These are phyloP conservation scores for Aureobasidium sp. DNA, from an alignment of 2,329 filamentous ascomycete genomes.

Conservation along the genomic window DNA sequence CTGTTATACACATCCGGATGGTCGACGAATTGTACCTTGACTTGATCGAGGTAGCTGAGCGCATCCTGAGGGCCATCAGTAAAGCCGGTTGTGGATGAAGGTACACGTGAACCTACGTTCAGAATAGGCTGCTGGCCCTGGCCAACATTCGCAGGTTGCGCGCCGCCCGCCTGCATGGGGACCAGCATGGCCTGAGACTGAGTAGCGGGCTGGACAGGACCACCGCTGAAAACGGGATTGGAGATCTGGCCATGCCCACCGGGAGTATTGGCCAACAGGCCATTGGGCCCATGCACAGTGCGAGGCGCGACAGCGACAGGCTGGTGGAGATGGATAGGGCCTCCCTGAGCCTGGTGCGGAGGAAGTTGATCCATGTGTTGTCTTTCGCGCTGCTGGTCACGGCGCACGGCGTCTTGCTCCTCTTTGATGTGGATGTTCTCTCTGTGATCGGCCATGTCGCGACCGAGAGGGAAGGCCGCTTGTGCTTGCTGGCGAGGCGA, in stretches of 20 bases:
- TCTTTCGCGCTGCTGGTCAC: slow-evolving; percentile 46
- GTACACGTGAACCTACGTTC: slow-evolving; percentile 46
- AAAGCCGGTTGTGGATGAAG: neutral
- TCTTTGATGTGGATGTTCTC: slow-evolving; percentile 49
- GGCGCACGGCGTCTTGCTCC: slow-evolving; percentile 49
- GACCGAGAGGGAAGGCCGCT: slow-evolving; percentile 33
- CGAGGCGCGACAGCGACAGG: slow-evolving; percentile 72
- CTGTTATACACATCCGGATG: slow-evolving; percentile 96
- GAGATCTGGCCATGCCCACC: slow-evolving; percentile 39
- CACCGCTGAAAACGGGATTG: slow-evolving; percentile 63
- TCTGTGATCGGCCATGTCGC: slow-evolving; percentile 42
- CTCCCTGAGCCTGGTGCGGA: slow-evolving; percentile 79
- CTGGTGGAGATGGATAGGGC: slow-evolving; percentile 86
- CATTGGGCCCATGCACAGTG: slow-evolving; percentile 89
- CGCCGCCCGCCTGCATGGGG: slow-evolving; percentile 35
- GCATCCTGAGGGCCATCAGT: slow-evolving; percentile 52
- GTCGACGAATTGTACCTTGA: slow-evolving; percentile 95
- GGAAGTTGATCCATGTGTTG: slow-evolving; percentile 62
- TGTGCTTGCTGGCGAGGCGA: slow-evolving; percentile 35
- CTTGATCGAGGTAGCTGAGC: slow-evolving; percentile 92
- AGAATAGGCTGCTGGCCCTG: slow-evolving; percentile 82
- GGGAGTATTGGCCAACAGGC: slow-evolving; percentile 58
- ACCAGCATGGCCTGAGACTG: slow-evolving; percentile 43
- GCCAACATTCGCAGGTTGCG: slow-evolving; percentile 45
- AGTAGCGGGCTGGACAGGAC: slow-evolving; percentile 59